These are phyloP conservation scores for Carpinus viminea DNA, from an alignment of 306 rosid genomes.

Conservation along the genomic window DNA sequence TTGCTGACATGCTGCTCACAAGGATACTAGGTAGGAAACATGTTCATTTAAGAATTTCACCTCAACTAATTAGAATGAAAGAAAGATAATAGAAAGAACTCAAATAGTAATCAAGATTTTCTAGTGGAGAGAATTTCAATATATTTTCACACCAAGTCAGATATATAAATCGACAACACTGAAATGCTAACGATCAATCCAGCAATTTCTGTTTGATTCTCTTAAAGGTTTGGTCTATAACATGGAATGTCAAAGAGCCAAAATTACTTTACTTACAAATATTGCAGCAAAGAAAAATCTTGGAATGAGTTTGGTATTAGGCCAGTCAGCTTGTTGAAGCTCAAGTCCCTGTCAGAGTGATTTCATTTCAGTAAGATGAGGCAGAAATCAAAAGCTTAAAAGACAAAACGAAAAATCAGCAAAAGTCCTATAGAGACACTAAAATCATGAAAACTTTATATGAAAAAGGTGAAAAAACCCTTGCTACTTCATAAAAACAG, in stretches of 20 bases:
- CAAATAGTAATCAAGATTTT: neutral
- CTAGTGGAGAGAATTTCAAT: neutral
- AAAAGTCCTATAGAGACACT: neutral
- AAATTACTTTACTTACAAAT: constrained; percentile 32
- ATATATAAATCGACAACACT: neutral
- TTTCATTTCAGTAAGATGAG: neutral
- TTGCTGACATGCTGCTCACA: neutral
- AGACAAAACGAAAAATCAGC: neutral
- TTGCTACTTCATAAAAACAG: neutral
- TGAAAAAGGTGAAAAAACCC: neutral
- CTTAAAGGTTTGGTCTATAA: neutral
- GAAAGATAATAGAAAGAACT: neutral
- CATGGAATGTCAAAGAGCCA: neutral
- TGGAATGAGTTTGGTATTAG: constrained; percentile 39
- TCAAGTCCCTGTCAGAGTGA: constrained; percentile 29
- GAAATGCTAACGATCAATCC: neutral
- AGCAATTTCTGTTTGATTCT: neutral
- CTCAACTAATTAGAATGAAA: neutral
- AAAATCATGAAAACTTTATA: neutral
- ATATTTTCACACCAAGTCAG: neutral
- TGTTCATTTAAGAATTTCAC: neutral
- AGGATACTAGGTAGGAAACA: neutral
- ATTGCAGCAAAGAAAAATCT: constrained; percentile 20
- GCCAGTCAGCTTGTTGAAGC: constrained; percentile 41
- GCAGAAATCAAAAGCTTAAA: neutral